phyloP scores from a whole-genome alignment of 768 basidiomycete genomes.

The Tricholoma furcatifolium region DNA sequence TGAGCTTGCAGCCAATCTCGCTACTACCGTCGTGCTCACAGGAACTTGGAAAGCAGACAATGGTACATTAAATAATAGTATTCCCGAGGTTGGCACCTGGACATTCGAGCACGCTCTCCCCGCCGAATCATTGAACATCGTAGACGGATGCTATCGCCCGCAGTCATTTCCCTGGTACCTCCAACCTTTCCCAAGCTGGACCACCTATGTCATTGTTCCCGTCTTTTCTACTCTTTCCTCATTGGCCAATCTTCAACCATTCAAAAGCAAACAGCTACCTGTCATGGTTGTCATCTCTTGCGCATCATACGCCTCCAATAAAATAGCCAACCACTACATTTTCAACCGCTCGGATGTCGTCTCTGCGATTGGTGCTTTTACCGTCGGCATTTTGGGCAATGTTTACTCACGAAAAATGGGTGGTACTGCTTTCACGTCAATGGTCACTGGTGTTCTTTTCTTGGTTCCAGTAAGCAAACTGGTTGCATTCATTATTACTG shows the following conservation, averaged over 20 bases:
- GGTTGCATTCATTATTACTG: background rate
- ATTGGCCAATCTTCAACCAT: conserved; percentile 75
- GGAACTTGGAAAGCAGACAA: conserved; percentile 72
- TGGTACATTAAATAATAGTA: conserved; percentile 34
- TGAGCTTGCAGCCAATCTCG: conserved; percentile 49
- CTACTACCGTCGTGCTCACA: conserved; percentile 48
- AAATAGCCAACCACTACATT: conserved; percentile 81
- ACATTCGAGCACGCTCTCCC: conserved; percentile 57
- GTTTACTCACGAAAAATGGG: conserved; percentile 79
- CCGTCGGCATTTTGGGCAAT: conserved; percentile 76
- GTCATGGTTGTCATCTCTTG: conserved; percentile 89
- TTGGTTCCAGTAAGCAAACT: conserved; percentile 70
- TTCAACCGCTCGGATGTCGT: conserved; percentile 84
- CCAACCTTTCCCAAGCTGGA: conserved; percentile 81
- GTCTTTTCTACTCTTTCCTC: conserved; percentile 71
- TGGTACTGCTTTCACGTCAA: conserved; percentile 86
- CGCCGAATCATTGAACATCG: conserved; percentile 44
- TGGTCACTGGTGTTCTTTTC: conserved; percentile 88
- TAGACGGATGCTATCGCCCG: conserved; percentile 72
- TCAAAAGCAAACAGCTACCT: conserved; percentile 65
- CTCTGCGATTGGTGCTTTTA: conserved; percentile 83
- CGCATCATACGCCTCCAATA: conserved; percentile 75
- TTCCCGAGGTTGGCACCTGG: conserved; percentile 61
- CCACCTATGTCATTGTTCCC: conserved; percentile 74
- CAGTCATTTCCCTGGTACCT: conserved; percentile 69